Conservation (phyloP, 345 rosid genomes). For the Eucalyptus curtisii region DNA sequence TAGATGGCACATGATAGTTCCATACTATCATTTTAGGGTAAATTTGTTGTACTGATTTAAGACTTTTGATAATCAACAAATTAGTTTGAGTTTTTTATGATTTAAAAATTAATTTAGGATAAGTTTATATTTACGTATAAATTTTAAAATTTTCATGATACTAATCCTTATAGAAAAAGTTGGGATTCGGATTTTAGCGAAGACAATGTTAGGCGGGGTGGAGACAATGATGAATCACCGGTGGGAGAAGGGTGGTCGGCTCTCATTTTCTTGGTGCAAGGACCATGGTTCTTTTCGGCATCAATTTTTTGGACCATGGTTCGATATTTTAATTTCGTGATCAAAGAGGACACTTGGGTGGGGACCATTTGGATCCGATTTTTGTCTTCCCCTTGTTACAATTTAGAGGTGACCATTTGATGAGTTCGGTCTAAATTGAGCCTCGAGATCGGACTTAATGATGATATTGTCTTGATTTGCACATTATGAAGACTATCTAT, state of each 20-base stretch:
- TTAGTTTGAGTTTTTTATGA: too few species aligned
- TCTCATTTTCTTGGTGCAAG: not conserved
- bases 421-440: not conserved
- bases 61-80: too few species aligned
- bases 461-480: not conserved
- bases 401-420: not conserved
- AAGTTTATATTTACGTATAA: too few species aligned
- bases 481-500: not conserved
- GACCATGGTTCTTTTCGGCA: not conserved
- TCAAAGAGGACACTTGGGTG: not conserved
- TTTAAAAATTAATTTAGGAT: too few species aligned
- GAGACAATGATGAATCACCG: not conserved
- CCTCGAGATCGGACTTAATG: not conserved
- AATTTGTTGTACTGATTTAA: accelerated
- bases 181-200: not conserved
- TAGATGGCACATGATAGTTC: not conserved
- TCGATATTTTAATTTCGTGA: not conserved
- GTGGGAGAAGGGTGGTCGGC: not conserved
- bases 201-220: not conserved
- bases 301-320: not conserved
- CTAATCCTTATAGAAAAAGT: not conserved
- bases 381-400: not conserved
- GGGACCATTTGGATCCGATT: not conserved
- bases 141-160: accelerated
- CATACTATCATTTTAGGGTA: too few species aligned